Base-by-base conservation (phyloP, 1,284 basidiomycete genomes). In the Naganishia sp. region DNA sequence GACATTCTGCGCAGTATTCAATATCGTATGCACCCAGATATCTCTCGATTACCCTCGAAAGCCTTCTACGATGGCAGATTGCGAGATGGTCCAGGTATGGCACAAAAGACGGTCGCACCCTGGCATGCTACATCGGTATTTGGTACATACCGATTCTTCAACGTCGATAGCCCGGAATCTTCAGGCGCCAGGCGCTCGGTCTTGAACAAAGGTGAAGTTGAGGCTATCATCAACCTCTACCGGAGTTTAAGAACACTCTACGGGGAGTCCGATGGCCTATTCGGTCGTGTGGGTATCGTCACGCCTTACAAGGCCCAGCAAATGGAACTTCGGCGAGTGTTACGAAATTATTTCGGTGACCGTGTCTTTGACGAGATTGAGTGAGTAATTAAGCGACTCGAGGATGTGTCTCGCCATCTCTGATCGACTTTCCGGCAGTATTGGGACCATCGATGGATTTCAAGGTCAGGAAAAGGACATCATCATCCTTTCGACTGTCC, bases 11-110 rank as follows among this genome's bases (percentile, higher is more conserved):
- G 17, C 68, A 81, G 80, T 68, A 99, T 99, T 54, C 96, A 99
- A 81, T 99, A 99, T 77, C 95, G 96, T 75, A 99, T 99, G 96
- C 94, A 99, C 77, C 95, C 96, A 1, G 87, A 90, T 67, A 99
- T 99, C 76, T 95, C 92, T 70, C 82, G 83, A 56, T 85, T 99
- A 35, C 96, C 96, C 0, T 97, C 94, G 69, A 84, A 84, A 61
- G 81, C 94, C 0, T 99, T 99, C 81, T 99, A 99, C 77, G 81
- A 88, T 61, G 86, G 87, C 5, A 84, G 86, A 54, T 83, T 99
- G 21, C 81, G 85, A 54, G 93, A 99, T 75, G 96, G 96, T 0
- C 92, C 92, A 1, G 84, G 85, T 50, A 98, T 99, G 94, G 88
- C 83, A 3, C 71, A 77, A 58, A 91, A 93, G 77, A 98, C 96